phyloP scores from a whole-genome alignment of 306 rosid species.

The Citrullus amarus region DNA sequence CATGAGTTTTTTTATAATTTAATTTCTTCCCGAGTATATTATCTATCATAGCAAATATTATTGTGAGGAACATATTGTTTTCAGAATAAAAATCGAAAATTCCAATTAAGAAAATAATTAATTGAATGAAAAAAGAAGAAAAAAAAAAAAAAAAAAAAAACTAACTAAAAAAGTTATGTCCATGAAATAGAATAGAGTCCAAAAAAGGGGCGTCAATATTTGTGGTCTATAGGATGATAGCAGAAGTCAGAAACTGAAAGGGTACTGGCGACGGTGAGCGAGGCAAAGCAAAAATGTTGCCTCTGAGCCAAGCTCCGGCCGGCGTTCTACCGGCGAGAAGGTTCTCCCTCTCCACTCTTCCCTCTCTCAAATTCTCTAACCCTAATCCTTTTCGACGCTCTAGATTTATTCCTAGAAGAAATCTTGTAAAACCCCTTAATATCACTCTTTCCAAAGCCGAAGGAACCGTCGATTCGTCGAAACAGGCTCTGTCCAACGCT shows the following conservation, averaged over 20 bases:
- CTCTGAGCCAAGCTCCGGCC: conserved; percentile 41
- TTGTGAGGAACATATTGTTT: neutral
- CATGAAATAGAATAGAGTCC: neutral
- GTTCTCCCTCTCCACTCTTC: conserved; percentile 27
- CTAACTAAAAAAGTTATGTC: neutral
- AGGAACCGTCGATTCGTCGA: conserved; percentile 35
- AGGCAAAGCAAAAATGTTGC: conserved; percentile 24
- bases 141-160: neutral
- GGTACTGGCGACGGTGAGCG: neutral
- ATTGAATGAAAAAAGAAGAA: neutral
- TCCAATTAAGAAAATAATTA: neutral
- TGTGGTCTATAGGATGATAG: neutral
- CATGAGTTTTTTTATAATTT: no score
- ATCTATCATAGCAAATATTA: neutral
- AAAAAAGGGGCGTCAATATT: neutral
- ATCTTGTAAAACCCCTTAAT: conserved; percentile 24
- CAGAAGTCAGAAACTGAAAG: neutral
- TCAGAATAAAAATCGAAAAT: neutral
- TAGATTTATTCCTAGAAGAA: conserved; percentile 19
- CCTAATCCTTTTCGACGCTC: conserved; percentile 34
- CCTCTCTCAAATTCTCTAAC: conserved; percentile 20
- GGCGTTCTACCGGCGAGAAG: conserved; percentile 36
- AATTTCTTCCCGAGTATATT: neutral
- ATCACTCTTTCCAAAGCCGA: conserved; percentile 48
- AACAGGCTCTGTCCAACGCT: conserved; percentile 21